Conservation (phyloP, 2,329 filamentous ascomycete genomes). For the Colletotrichum coccodes region DNA sequence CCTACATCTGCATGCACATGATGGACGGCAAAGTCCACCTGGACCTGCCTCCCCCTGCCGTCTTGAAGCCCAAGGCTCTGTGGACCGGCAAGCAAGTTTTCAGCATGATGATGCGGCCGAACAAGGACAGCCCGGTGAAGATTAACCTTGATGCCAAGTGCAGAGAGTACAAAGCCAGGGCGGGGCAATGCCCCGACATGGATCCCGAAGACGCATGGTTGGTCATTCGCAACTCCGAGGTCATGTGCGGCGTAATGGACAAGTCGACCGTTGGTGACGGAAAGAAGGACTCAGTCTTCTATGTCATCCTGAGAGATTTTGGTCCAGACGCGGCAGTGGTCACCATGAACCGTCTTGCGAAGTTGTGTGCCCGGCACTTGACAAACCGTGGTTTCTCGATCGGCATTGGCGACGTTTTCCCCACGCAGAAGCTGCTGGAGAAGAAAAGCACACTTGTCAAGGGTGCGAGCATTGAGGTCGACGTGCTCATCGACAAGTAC, state of each 20-base stretch:
- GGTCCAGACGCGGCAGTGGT: slow-evolving; percentile 88
- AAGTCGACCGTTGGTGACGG: slow-evolving; percentile 97
- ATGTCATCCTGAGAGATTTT: slow-evolving; percentile 94
- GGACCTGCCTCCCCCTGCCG: slow-evolving; percentile 86
- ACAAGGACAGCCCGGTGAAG: slow-evolving; percentile 81
- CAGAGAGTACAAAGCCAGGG: slow-evolving; percentile 77
- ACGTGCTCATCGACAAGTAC: slow-evolving; percentile 84
- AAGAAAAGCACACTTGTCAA: slow-evolving; percentile 82
- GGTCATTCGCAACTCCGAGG: slow-evolving; percentile 93
- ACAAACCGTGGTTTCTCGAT: slow-evolving; percentile 96
- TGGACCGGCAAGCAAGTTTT: slow-evolving; percentile 99
- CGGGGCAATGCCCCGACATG: slow-evolving; percentile 72
- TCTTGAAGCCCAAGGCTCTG: slow-evolving; percentile 84
- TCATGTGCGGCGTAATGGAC: slow-evolving; percentile 98
- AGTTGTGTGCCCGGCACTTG: slow-evolving; percentile 87
- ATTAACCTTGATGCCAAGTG: slow-evolving; percentile 96
- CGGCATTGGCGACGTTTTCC: slow-evolving; percentile 93
- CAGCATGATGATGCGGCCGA: slow-evolving; percentile 89
- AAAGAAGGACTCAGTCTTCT: slow-evolving; percentile 98
- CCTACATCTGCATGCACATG: slow-evolving; percentile 94
- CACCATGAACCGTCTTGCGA: slow-evolving; percentile 94
- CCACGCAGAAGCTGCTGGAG: slow-evolving; percentile 74
- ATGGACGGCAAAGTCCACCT: slow-evolving; percentile 81
- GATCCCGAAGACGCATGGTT: slow-evolving; percentile 91
- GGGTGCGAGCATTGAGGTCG: slow-evolving; percentile 82